phyloP scores from a whole-genome alignment of 1,284 basidiomycete species.

The Coniferiporia weirii region DNA sequence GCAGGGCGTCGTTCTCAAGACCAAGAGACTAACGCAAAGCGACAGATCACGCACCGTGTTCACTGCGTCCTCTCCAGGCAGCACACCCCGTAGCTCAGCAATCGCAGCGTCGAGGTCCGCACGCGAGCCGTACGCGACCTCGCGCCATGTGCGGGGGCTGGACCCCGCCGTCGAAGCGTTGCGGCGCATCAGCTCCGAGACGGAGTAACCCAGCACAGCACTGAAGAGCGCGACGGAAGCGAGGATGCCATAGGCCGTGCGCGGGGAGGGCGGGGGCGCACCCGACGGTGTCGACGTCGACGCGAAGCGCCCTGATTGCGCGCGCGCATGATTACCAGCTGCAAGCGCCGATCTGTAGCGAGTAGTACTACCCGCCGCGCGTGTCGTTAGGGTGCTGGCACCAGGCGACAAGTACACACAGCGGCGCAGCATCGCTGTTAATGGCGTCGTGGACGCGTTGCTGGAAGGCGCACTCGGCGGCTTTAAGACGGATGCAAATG shows the following conservation, averaged over 20 bases:
- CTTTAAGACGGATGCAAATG: too few relatives aligned
- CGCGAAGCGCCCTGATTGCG: neutral
- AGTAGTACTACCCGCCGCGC: too few relatives aligned
- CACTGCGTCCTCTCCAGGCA: constrained; percentile 43
- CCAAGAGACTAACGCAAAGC: neutral
- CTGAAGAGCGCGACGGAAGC: constrained; percentile 14
- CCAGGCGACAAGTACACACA: neutral
- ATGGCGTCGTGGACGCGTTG: too few relatives aligned
- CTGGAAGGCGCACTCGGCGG: too few relatives aligned
- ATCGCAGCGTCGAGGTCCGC: constrained; percentile 50
- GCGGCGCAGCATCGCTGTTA: too few relatives aligned
- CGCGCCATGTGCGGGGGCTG: constrained; percentile 4
- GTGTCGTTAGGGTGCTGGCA: neutral
- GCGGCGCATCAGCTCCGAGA: constrained; percentile 8
- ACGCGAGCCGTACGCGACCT: constrained; percentile 36
- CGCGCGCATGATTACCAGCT: too few relatives aligned
- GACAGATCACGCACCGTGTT: constrained; percentile 28
- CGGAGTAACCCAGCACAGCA: constrained; percentile 13
- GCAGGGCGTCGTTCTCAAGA: neutral
- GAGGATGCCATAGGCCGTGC: constrained; percentile 12
- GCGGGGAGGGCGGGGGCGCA: neutral
- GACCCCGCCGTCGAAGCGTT: neutral
- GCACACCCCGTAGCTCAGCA: constrained; percentile 41
- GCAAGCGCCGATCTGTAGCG: too few relatives aligned
- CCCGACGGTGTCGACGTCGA: neutral